phyloP scores from a whole-genome alignment of 345 rosid genomes.

The Reutealis trisperma region DNA sequence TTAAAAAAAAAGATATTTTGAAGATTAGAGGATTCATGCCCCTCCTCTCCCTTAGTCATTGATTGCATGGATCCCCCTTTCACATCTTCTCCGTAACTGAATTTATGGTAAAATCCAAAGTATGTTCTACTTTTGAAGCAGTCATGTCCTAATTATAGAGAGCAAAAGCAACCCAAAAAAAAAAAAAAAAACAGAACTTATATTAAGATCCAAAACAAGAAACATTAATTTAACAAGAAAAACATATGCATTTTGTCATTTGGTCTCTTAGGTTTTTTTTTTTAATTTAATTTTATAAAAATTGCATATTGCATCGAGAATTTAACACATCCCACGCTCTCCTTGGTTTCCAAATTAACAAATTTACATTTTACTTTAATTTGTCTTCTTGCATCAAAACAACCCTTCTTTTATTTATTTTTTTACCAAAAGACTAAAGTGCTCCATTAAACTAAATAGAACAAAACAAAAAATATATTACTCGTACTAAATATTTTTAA shows the following conservation, averaged over 20 bases:
- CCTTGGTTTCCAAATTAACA: slow-evolving; percentile 29
- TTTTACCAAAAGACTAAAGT: slow-evolving; percentile 12
- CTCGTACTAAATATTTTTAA: neutral
- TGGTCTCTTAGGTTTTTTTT: neutral
- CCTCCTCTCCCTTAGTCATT: too few species aligned
- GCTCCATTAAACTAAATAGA: slow-evolving; percentile 9
- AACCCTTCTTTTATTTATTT: neutral
- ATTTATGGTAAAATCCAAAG: too few species aligned
- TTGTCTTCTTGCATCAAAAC: slow-evolving; percentile 30
- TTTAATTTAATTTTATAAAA: neutral
- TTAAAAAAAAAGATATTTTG: too few species aligned
- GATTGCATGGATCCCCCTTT: too few species aligned
- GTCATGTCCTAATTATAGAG: too few species aligned
- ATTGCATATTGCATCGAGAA: slow-evolving; percentile 28
- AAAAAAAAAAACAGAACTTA: too few species aligned
- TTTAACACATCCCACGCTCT: slow-evolving; percentile 38
- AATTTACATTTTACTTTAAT: slow-evolving; percentile 11
- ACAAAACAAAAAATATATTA: neutral
- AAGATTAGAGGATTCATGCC: too few species aligned
- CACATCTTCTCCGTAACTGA: too few species aligned
- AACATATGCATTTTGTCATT: slow-evolving; percentile 5
- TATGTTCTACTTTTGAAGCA: too few species aligned
- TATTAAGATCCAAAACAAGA: neutral
- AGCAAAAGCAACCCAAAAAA: neutral
- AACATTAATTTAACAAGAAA: slow-evolving; percentile 13